Evolutionary conservation across 2,329 filamentous ascomycete species (phyloP).

Genomic region (Escovopsis sp.): DNA sequence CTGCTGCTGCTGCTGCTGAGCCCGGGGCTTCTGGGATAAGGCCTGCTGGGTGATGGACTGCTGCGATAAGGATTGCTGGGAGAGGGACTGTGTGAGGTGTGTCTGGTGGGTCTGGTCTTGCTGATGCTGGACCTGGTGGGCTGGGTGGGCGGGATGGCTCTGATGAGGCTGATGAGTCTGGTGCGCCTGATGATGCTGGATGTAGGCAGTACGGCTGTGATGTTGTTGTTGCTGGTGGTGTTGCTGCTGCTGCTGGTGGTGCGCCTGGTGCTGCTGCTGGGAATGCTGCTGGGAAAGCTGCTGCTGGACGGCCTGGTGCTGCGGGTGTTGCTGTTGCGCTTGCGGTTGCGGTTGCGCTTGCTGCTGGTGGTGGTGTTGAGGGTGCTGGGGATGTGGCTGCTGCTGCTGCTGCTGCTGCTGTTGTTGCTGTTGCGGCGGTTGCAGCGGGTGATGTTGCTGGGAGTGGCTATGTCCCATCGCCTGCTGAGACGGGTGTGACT

Average conservation of each 20-base stretch:
- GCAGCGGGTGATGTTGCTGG: constrained; percentile 14
- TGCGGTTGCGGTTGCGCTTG: constrained; percentile 14
- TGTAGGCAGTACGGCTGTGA: too few relatives aligned
- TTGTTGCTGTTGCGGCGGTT: constrained; percentile 15
- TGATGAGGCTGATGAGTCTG: constrained; percentile 11
- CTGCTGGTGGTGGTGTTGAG: constrained; percentile 11
- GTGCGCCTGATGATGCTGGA: constrained; percentile 9
- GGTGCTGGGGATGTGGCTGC: constrained; percentile 27
- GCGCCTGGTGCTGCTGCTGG: constrained; percentile 22
- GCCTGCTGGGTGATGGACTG: background rate
- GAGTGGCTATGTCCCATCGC: constrained; percentile 15
- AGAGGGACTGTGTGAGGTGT: constrained; percentile 16
- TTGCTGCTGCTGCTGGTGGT: constrained; percentile 15
- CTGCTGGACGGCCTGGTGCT: constrained; percentile 16
- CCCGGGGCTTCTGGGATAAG: background rate
- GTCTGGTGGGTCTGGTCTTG: constrained; percentile 12
- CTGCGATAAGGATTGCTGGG: constrained; percentile 6
- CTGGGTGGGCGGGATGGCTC: constrained; percentile 10
- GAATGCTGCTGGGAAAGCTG: constrained; percentile 14
- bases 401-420: constrained; percentile 22
- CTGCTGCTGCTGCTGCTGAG: constrained; percentile 12
- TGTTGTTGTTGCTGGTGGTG: constrained; percentile 15
- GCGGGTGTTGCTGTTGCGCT: constrained; percentile 19
- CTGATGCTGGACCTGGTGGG: constrained; percentile 2
- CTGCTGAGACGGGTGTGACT: background rate